Conservation (phyloP, 2,329 filamentous ascomycete genomes). For the Fusarium sp. region DNA sequence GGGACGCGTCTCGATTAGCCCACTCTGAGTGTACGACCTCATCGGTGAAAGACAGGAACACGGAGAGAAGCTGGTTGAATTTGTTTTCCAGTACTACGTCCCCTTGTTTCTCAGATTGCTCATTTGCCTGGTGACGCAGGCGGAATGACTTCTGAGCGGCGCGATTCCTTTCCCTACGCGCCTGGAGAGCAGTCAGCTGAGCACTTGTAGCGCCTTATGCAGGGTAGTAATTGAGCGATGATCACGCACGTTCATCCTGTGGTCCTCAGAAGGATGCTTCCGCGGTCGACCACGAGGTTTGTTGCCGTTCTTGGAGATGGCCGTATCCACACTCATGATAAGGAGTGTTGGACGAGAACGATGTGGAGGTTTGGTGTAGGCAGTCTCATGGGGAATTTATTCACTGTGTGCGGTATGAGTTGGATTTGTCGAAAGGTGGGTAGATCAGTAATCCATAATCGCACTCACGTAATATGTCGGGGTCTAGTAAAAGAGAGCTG, state of each 20-base stretch:
- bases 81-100: not conserved
- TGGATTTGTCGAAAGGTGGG: not conserved
- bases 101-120: not conserved
- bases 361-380: not conserved
- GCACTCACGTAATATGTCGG: not conserved
- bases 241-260: not conserved
- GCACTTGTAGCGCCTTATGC: not conserved
- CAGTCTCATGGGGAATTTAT: not conserved
- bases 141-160: not conserved
- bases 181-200: not conserved
- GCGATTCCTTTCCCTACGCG: not conserved
- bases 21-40: not conserved
- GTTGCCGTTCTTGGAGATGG: not conserved
- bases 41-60: not conserved
- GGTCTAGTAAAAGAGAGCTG: not conserved
- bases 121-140: not conserved
- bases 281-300: not conserved
- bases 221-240: not conserved
- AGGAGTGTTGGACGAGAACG: not conserved
- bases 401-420: not conserved
- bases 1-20: not conserved
- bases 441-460: not conserved
- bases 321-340: not conserved
- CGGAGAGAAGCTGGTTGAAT: not conserved
- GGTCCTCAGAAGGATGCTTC: not conserved